Base-by-base conservation (phyloP, 2,329 filamentous ascomycete genomes). In the Chaetomium sp. region DNA sequence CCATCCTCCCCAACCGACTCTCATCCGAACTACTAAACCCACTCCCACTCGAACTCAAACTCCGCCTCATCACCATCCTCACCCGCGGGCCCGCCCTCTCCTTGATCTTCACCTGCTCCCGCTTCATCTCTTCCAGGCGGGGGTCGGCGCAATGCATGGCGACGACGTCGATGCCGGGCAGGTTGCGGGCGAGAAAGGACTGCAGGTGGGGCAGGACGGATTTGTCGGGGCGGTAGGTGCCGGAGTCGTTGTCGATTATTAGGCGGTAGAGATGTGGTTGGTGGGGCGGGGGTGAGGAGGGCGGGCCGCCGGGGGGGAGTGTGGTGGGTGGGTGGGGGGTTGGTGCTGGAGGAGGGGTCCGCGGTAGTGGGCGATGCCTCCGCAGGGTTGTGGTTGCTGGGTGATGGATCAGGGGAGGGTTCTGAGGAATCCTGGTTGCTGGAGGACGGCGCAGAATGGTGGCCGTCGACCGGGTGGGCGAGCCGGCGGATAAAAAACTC, bases 221-320 rank as follows among this genome's bases (percentile, higher is more conserved):
- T 63, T 90, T 90, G 73, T 96, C 92, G 0, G 94, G 94, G 0
- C 94, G 86, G 76, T 98, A 98, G 0, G 94, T 98, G 12, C 94
- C 94, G 62, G 89, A 92, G 77, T 97, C 94, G 73, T 98, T 98
- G 80, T 98, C 94, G 73, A 98, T 97, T 68, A 95, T 82, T 9
- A 98, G 85, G 74, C 96, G 90, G 75, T 97, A 98, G 74, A 83
- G 82, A 60, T 76, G 74, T n/a, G 79, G 84, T 63, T 82, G 76
- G 16, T 75, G 70, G 0, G 81, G 83, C 3, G 82, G 82, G 0
- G 76, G 67, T 0, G 74, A 72, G 19, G 75, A 67, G 1, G 81
- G 82, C 3, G 82, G 82, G 0, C 79, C 84, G n/a, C 76, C 80
- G 77, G 76, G 1, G 83, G 56, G 2, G 72, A 0, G 80, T 47